Conservation (phyloP, 257 asterid species). For the Anisodus tanguticus region DNA sequence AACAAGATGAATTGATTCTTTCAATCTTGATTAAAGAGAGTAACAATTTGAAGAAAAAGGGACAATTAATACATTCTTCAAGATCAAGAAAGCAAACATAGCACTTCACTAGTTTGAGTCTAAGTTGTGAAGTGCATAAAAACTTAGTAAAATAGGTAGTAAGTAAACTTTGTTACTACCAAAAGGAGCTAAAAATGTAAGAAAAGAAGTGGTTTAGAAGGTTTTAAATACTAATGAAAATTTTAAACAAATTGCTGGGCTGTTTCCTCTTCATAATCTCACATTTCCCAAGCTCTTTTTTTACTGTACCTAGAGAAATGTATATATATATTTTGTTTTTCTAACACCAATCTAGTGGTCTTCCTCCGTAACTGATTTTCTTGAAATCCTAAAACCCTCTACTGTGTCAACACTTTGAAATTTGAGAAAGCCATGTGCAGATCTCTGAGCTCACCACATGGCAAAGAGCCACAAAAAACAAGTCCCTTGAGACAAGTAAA, state of each 20-base stretch:
- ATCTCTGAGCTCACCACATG: slow-evolving; percentile 54
- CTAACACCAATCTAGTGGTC: slow-evolving; percentile 62
- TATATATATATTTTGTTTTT: slow-evolving; percentile 26
- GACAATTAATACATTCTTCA: not conserved
- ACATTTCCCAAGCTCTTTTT: slow-evolving; percentile 44
- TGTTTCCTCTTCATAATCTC: slow-evolving; percentile 50
- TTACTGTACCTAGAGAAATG: slow-evolving; percentile 47
- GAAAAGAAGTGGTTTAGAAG: slow-evolving; percentile 7
- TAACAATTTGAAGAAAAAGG: not conserved
- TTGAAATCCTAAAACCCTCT: slow-evolving; percentile 48
- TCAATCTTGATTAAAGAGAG: not conserved
- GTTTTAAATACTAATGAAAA: slow-evolving; percentile 30
- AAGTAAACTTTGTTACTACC: slow-evolving; percentile 41
- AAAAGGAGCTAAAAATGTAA: slow-evolving; percentile 19
- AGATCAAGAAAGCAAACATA: not conserved
- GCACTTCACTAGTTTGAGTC: slow-evolving; percentile 5
- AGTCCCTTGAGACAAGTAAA: not conserved
- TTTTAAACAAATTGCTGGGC: slow-evolving; percentile 32
- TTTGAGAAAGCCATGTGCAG: slow-evolving; percentile 47
- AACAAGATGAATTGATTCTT: slow-evolving; percentile 24
- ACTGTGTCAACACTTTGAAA: slow-evolving; percentile 41
- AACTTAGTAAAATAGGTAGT: slow-evolving; percentile 39
- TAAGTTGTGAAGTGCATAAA: slow-evolving; percentile 30
- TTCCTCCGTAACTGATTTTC: slow-evolving; percentile 68
- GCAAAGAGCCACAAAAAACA: slow-evolving; percentile 23